Evolutionary conservation across 78 protist genomes (phyloP), one percentile per base, ranked within the genome.

Genomic region (Isochrysis galbana): DNA sequence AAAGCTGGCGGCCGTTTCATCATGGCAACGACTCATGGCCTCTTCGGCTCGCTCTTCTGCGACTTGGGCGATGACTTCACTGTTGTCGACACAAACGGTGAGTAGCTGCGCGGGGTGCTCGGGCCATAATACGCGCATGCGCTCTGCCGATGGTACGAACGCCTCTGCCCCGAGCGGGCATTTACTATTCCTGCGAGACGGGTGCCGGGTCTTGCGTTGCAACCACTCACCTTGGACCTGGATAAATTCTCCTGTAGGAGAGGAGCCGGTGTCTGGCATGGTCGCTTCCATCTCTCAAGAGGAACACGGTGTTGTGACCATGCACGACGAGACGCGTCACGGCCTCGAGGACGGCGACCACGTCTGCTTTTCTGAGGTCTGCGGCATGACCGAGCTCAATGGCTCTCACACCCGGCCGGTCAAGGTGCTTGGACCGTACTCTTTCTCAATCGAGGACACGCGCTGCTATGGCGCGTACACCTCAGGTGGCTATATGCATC

Each of bases 331-430:
- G 32, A 21, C 47, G 84, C 45, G 96, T 26, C 99, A 98, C 92
- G 96, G 94, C 32, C 61, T 97, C 21, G 96, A 95, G 69, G 92
- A 86, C 36, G 98, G 98, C 38, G 99, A 97, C 92, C 72, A 46
- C n/a, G 97, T 98, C 29, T 51, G 86, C 7, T 98, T 98, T 94
- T 46, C 94, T 41, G 98, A 96, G 77, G 94, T 98, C 38, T 42
- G 93, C 42, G 99, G 99, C 46, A 97, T 98, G 98, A 26, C 89
- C 17, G 96, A 92, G 90, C 87, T 98, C 61, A 98, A 98, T 93
- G 94, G 83, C 44, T 5, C 77, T 80, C 72, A 0, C 23, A 94
- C 97, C 10, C 29, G 38, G 38, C 46, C 10, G 36, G 36, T 96
- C 92, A 90, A 42, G 74, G 96, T 95, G 29, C 34, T 2, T 26